A percentile compares a stretch with the other conserved stretches of the same genome.
Conservation (phyloP, 116 monocot species). For the Trichopus zeylanicus region DNA sequence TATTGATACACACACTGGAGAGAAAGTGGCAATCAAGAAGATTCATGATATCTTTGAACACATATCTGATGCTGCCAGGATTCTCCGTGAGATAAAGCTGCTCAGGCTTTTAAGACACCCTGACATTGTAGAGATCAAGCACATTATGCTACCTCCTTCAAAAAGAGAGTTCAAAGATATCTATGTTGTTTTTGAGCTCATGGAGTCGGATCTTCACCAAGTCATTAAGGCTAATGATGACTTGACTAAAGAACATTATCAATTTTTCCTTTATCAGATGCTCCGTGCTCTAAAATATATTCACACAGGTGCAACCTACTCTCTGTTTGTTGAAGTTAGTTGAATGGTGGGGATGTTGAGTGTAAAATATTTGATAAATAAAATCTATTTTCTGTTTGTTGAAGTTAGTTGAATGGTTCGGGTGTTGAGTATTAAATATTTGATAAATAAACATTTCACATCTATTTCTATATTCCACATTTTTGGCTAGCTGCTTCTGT, state of each 20-base stretch:
- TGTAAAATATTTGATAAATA: no score
- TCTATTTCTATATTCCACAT: no score
- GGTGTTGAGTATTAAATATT: no score
- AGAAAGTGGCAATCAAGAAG: slow-evolving; percentile 81
- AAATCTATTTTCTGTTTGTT: no score
- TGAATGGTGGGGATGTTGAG: not conserved
- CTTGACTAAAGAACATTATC: slow-evolving; percentile 63
- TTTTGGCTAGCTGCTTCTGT: no score
- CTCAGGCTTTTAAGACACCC: slow-evolving; percentile 73
- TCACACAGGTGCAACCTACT: slow-evolving; percentile 35
- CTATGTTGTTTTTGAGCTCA: slow-evolving; percentile 84
- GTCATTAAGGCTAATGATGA: slow-evolving; percentile 82
- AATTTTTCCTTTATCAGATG: slow-evolving; percentile 74
- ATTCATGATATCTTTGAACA: slow-evolving; percentile 83
- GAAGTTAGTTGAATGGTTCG: no score
- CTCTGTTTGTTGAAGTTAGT: not conserved
- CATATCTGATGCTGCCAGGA: slow-evolving; percentile 70
- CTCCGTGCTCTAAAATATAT: slow-evolving; percentile 71
- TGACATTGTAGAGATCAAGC: slow-evolving; percentile 74
- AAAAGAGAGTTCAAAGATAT: slow-evolving; percentile 76
- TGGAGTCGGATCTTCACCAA: slow-evolving; percentile 85
- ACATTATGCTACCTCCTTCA: slow-evolving; percentile 64
- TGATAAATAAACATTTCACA: no score
- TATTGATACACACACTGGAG: slow-evolving; percentile 61
- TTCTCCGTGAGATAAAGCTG: slow-evolving; percentile 73